A percentile compares a stretch with the other conserved stretches of the same genome.
These are phyloP conservation scores for Rhododendron simsii DNA, from an alignment of 148 eudicot species.

Conservation along the genomic window DNA sequence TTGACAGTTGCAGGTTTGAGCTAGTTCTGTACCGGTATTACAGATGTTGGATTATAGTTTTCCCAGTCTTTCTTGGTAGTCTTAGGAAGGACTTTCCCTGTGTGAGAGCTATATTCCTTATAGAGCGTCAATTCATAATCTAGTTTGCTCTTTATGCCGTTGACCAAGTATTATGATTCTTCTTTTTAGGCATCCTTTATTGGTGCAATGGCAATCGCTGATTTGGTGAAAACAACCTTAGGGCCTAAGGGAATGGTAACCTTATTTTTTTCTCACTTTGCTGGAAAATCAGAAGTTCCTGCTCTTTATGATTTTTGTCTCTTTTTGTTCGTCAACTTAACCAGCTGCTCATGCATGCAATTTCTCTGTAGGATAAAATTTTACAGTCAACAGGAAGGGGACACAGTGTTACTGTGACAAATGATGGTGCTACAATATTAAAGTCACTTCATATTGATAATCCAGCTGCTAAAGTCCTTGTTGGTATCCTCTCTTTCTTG, in stretches of 20 bases:
- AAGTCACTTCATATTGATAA: conserved; percentile 96
- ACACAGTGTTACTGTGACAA: conserved; percentile 83
- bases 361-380: conserved; percentile 69
- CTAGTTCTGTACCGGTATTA: not conserved
- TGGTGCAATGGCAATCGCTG: conserved; percentile 91
- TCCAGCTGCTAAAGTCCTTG: conserved; percentile 97
- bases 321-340: not conserved
- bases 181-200: conserved; percentile 68
- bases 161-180: not conserved
- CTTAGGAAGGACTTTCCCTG: not conserved
- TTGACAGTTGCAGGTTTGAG: not conserved
- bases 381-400: conserved; percentile 97
- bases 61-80: not conserved
- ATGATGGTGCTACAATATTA: conserved; percentile 96
- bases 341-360: not conserved
- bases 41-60: not conserved
- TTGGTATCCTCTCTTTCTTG: conserved; percentile 64
- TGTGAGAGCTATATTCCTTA: not conserved
- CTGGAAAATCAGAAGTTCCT: not conserved
- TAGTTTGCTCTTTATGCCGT: not conserved
- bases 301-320: not conserved
- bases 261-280: not conserved
- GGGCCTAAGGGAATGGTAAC: conserved; percentile 99
- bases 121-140: not conserved
- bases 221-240: conserved; percentile 91